Evolutionary conservation across 306 rosid genomes (phyloP), one percentile per base, ranked within the genome.

Genomic region (Cyclanthera cordifolia): DNA sequence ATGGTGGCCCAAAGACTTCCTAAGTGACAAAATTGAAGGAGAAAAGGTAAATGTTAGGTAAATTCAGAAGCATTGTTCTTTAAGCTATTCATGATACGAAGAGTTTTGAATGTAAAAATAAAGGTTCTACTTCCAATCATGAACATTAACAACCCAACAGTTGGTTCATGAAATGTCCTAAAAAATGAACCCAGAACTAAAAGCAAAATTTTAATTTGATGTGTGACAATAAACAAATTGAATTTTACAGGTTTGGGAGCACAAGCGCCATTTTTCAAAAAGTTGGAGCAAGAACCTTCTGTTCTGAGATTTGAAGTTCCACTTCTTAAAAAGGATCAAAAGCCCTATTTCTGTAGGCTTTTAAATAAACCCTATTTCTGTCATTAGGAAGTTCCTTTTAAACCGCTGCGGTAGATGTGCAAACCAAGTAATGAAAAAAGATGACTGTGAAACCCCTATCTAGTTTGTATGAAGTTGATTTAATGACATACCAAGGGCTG

Each of bases 401-500:
- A 64, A 64, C 16, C 32, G 17, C 11, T 66, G 25, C 27, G 37
- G 8, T 45, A 23, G 24, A 65, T 25, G 34, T 16, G 55, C 55
- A 47, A 47, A 20, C 13, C 60, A 30, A 69, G 20, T 32, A n/a
- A 50, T n/a, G 58, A 4, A 19, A 50, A 51, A 50, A 27, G 6
- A 24, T 43, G 9, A 66, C 39, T n/a, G 6, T 49, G 59, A 69
- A 39, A 30, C 32, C n/a, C 19, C 13, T 50, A 30, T 46, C 55
- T 47, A 9, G n/a, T 15, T 45, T 25, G 55, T 66, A 46, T 8
- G 71, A 25, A 27, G 23, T 66, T 2, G 43, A 23, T 16, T 47
- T 46, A 60, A 51, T 57, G 14, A 82, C 90, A 66, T 83, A 93
- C 95, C 95, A 91, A 12, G 46, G 82, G 95, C 69, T 85, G 98